Evolutionary conservation across 345 rosid species (phyloP).

Genomic region (Laguncularia racemosa): DNA sequence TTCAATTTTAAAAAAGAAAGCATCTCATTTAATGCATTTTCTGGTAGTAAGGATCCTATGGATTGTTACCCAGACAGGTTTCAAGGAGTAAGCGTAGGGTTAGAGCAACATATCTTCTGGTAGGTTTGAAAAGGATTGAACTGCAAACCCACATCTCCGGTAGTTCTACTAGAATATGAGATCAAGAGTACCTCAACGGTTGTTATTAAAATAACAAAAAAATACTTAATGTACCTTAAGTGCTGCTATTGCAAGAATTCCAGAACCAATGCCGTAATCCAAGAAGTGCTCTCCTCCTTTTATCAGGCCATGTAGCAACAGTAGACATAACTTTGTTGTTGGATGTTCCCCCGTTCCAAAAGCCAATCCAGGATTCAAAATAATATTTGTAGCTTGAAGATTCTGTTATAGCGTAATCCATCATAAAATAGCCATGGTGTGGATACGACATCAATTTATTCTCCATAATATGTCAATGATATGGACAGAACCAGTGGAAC

Average conservation of each 20-base stretch:
- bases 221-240: slow-evolving; percentile 46
- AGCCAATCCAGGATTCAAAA: slow-evolving; percentile 80
- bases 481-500: not conserved
- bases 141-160: too few relatives aligned
- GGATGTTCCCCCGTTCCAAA: slow-evolving; percentile 96
- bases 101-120: too few relatives aligned
- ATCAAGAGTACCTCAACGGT: too few relatives aligned
- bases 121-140: too few relatives aligned
- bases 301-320: slow-evolving; percentile 50
- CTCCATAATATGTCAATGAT: not conserved
- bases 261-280: slow-evolving; percentile 94
- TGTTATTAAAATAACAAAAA: not conserved
- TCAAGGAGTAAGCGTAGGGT: too few relatives aligned
- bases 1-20: too few relatives aligned
- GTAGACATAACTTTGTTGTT: slow-evolving; percentile 60
- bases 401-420: slow-evolving; percentile 27
- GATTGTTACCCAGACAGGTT: too few relatives aligned
- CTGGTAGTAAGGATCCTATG: too few relatives aligned
- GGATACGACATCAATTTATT: not conserved
- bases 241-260: slow-evolving; percentile 86
- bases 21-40: too few relatives aligned
- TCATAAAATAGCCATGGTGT: not conserved
- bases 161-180: too few relatives aligned
- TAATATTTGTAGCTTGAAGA: slow-evolving; percentile 54
- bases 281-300: slow-evolving; percentile 72